Percentiles rank a stretch among this genome's conserved stretches.
phyloP scores from a whole-genome alignment of 140 eudicot species.

The Bidens hawaiensis region DNA sequence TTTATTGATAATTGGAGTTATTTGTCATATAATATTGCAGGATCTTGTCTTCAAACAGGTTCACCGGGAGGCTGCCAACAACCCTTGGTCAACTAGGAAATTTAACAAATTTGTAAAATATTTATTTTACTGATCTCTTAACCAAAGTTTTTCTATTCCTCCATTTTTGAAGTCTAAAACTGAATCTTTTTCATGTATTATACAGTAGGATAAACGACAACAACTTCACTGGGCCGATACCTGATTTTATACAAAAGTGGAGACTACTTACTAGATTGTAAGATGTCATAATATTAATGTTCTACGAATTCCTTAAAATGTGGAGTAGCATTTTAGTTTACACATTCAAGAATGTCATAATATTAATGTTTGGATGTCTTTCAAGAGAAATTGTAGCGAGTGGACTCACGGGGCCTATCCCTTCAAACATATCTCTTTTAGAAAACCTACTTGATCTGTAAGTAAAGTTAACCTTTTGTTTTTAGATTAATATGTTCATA shows the following conservation, averaged over 20 bases:
- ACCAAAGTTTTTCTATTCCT: background rate
- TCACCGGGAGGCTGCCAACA: conserved; percentile 61
- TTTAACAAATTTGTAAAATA: conserved; percentile 56
- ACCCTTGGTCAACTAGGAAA: conserved; percentile 49
- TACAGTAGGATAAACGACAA: conserved; percentile 77
- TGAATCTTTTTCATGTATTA: conserved; percentile 10
- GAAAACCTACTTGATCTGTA: conserved; percentile 53
- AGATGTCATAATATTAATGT: too few species aligned
- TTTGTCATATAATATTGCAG: conserved; percentile 36
- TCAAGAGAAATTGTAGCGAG: conserved; percentile 72
- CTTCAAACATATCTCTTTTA: conserved; percentile 53
- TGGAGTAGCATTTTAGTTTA: too few species aligned
- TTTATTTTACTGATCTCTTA: background rate
- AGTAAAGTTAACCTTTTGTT: conserved; percentile 23
- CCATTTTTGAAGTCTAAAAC: background rate
- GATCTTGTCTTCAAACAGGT: conserved; percentile 66
- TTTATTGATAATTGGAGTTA: background rate
- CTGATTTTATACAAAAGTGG: conserved; percentile 75
- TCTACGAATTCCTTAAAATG: background rate
- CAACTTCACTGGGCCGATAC: conserved; percentile 73
- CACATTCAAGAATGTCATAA: background rate
- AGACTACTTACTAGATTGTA: conserved; percentile 62
- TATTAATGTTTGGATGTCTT: conserved; percentile 1
- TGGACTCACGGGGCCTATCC: conserved; percentile 90
- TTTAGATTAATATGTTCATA: background rate